Evolutionary conservation across 1,284 basidiomycete genomes (phyloP).

Genomic region (Melampsora americana): DNA sequence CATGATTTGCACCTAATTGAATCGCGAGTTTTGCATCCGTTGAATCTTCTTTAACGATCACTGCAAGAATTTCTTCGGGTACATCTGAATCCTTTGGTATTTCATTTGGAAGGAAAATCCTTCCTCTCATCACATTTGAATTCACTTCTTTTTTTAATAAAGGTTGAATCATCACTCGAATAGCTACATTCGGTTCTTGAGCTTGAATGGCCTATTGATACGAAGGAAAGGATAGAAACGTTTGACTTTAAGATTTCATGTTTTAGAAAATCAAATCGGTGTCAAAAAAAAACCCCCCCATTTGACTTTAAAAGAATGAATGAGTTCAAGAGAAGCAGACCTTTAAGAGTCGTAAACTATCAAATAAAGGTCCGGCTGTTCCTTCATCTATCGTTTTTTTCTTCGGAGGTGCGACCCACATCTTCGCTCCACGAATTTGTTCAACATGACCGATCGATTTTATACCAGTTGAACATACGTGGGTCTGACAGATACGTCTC

Average conservation of each 20-base stretch:
- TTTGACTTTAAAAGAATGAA: neutral
- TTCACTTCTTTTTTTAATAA: constrained; percentile 66
- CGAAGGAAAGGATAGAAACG: neutral
- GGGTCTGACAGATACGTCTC: neutral
- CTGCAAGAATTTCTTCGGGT: constrained; percentile 76
- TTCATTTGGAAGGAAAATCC: constrained; percentile 67
- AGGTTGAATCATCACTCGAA: constrained; percentile 67
- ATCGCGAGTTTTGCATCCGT: constrained; percentile 58
- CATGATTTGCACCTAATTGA: constrained; percentile 63
- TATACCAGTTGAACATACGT: neutral
- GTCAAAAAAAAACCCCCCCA: constrained; percentile 5
- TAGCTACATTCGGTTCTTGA: constrained; percentile 12
- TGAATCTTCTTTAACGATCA: constrained; percentile 68
- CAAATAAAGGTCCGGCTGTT: constrained; percentile 12
- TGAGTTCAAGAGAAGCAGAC: constrained; percentile 4
- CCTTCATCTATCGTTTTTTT: constrained; percentile 22
- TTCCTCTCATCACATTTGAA: constrained; percentile 71
- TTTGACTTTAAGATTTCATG: constrained; percentile 2
- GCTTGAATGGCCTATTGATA: constrained; percentile 21
- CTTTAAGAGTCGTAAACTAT: constrained; percentile 38
- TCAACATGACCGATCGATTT: neutral
- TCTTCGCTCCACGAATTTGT: constrained; percentile 31
- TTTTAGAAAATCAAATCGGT: neutral
- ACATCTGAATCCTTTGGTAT: constrained; percentile 59
- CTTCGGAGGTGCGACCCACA: constrained; percentile 33